Percentiles rank a stretch among this genome's conserved stretches.
phyloP scores from a whole-genome alignment of 1,139 yeast species.

The Arxiozyma heterogenica region DNA sequence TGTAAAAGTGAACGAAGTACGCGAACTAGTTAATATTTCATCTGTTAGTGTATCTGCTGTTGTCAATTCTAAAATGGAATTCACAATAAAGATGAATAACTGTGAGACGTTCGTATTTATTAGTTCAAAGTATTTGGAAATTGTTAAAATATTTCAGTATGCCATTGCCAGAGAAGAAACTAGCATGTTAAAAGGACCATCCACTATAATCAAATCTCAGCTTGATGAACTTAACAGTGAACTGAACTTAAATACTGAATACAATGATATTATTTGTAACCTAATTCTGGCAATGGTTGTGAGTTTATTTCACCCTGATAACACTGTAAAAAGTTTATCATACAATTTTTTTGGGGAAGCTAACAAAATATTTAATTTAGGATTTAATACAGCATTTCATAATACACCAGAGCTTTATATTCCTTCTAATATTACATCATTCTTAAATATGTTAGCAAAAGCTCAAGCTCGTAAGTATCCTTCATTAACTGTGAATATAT shows the following conservation, averaged over 20 bases:
- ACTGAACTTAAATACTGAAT: background rate
- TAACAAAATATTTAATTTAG: conserved; percentile 51
- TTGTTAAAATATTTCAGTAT: conserved; percentile 59
- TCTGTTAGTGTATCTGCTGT: conserved; percentile 45
- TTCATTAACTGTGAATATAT: conserved; percentile 40
- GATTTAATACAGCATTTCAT: conserved; percentile 48
- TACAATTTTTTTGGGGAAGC: conserved; percentile 56
- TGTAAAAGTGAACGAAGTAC: conserved; percentile 44
- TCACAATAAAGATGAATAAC: conserved; percentile 46
- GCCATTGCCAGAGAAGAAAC: conserved; percentile 44
- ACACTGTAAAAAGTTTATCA: conserved; percentile 54
- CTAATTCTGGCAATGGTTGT: conserved; percentile 57
- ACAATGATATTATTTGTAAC: conserved; percentile 37
- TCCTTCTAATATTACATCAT: conserved; percentile 61
- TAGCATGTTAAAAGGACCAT: conserved; percentile 29
- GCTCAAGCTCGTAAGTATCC: conserved; percentile 51
- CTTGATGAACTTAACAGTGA: background rate
- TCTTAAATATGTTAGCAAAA: conserved; percentile 53
- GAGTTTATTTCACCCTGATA: conserved; percentile 52
- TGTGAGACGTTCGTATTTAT: conserved; percentile 43
- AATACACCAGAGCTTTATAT: conserved; percentile 58
- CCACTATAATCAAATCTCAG: background rate
- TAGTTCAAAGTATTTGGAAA: conserved; percentile 56
- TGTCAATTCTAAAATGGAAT: conserved; percentile 46
- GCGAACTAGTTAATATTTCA: conserved; percentile 42